Base-by-base conservation (phyloP, 228 moss, liverwort and hornwort species). In the Sphagnum magellanicum region DNA sequence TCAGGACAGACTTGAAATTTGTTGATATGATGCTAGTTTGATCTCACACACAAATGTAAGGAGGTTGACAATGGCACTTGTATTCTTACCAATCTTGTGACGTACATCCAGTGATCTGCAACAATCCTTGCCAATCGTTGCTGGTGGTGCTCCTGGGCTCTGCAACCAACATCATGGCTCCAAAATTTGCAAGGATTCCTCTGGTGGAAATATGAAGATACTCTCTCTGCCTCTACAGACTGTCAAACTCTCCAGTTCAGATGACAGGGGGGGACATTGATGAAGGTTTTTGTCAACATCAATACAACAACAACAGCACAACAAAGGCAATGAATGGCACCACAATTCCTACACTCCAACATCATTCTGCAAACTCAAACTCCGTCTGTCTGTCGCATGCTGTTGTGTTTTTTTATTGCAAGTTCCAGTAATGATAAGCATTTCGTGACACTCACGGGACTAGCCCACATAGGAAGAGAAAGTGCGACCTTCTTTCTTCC, bases 81-180 rank as follows among this genome's bases (percentile, higher is more conserved):
- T 32, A 32, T 32, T 32, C 74, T 76, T 67, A 96, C 95, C 81
- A 78, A 82, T 59, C 52, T 79, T 51, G 92, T 88, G n/a, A 84
- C 88, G 71, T 92, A 78, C 73, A 90, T 81, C 92, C 92, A 96
- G 0, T 92, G 91, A 77, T 92, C 86, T 62, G 53, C 92, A 71
- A 96, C 92, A 76, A 96, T 96, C 68, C 86, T 89, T 0, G 88
- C 89, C 50, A 96, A 76, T 72, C 92, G 86, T 81, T 61, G 83
- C 16, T 83, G 52, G 6, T 96, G 95, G 6, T 79, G 79, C 65
- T 86, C 74, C 15, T 84, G 82, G 68, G 83, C 89, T 82, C 69
- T 92, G 71, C 73, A 32, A 32, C 32, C 2, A 32, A 32, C 32
- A 32, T 32, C 32, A 32, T 32, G 32, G 32, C 32, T 32, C 32